These are phyloP conservation scores for Coemansia sp. DNA, from an alignment of 192 early-diverging fungal species.

Conservation along the genomic window DNA sequence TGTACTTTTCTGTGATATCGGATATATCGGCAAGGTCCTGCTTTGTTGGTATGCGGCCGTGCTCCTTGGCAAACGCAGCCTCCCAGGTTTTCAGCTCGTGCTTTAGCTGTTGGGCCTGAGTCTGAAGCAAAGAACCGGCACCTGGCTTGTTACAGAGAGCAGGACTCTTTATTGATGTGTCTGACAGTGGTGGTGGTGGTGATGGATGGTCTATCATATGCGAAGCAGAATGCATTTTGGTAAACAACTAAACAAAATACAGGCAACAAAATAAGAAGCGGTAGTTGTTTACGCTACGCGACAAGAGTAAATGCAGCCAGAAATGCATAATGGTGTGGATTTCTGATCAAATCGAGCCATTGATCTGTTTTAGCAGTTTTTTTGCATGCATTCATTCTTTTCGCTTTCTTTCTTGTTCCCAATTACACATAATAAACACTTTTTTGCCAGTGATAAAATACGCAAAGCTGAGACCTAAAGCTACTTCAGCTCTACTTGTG, in stretches of 20 bases:
- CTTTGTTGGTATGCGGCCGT: conserved; percentile 40
- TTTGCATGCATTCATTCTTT: not conserved
- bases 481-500: not conserved
- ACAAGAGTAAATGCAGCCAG: too few relatives aligned
- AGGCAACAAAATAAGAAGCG: not conserved
- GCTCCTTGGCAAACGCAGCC: conserved; percentile 24
- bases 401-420: not conserved
- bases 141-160: not conserved
- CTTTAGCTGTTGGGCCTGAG: conserved; percentile 32
- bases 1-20: conserved; percentile 43
- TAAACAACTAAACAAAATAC: not conserved
- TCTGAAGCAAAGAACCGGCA: not conserved
- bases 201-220: not conserved
- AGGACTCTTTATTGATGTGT: not conserved
- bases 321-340: not conserved
- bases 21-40: conserved; percentile 25
- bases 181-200: too few relatives aligned
- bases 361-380: not conserved
- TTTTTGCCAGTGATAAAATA: not conserved
- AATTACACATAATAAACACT: not conserved
- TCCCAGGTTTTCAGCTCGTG: conserved; percentile 52
- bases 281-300: not conserved
- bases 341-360: not conserved
- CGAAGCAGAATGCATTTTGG: not conserved
- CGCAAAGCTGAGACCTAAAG: not conserved